Evolutionary conservation across 2,329 filamentous ascomycete genomes (phyloP), one percentile per base, ranked within the genome.

Genomic region (Esteya vermicola): DNA sequence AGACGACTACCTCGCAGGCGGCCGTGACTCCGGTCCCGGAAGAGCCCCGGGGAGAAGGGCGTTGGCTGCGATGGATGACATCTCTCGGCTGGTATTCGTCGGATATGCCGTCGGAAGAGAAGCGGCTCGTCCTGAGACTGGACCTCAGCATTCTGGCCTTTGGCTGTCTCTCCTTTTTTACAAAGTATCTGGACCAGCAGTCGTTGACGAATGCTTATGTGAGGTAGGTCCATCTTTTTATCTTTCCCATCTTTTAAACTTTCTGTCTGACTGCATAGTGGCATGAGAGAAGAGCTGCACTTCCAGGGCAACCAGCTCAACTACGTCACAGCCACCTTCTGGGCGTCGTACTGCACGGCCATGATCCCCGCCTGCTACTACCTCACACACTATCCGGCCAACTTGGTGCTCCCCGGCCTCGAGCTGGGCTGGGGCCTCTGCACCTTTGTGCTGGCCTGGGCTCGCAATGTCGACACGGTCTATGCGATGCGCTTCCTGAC

Each of bases 301-400:
- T 53, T 76, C 14, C 63, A 68, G 33, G 61, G 62, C 1, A 75
- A 75, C 45, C 56, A 76, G 41, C 57, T 75, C 26, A 73, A 75
- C 40, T 67, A 72, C 42, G 54, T 62, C 42, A 54, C 52, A 35
- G 66, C 70, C 0, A 65, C 62, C 26, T 78, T 74, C 61, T 76
- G 70, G 0, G 63, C 71, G 1, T 74, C 75, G 7, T 79, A 79
- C 46, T 67, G 72, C 0, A 59, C 78, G 53, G 57, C 58, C 0
- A 54, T 62, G 26, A 54, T 57, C 33, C 57, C 59, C 3, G 56
- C n/a, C n/a, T n/a, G n/a, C n/a, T n/a, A n/a, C n/a, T n/a, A n/a
- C n/a, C n/a, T n/a, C n/a, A n/a, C n/a, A n/a, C n/a, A n/a, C n/a
- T n/a, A n/a, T n/a, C n/a, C n/a, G n/a, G n/a, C 53, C 5, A 61